Evolutionary conservation across 2,329 filamentous ascomycete genomes (phyloP).

Genomic region (Fusarium austroafricanum): DNA sequence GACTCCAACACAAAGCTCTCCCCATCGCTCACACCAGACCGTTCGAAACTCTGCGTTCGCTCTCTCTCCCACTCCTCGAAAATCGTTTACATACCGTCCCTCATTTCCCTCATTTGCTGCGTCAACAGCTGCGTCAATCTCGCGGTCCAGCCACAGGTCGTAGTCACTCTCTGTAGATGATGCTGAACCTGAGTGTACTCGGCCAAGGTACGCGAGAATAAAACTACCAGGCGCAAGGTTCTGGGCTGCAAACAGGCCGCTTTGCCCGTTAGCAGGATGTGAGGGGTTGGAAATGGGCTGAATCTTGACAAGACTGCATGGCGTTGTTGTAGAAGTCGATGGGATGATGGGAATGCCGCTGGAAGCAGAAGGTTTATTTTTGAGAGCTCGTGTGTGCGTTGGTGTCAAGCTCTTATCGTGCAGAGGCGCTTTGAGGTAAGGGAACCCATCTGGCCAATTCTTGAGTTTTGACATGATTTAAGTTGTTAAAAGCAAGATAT

Average conservation of each 20-base stretch:
- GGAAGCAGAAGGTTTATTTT: conserved; percentile 44
- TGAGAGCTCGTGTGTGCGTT: conserved; percentile 55
- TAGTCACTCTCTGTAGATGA: conserved; percentile 61
- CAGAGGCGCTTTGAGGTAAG: conserved; percentile 64
- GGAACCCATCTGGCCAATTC: conserved; percentile 67
- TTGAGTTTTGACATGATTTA: conserved; percentile 57
- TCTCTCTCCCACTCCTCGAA: conserved; percentile 65
- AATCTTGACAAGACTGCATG: conserved; percentile 65
- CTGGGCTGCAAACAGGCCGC: conserved; percentile 69
- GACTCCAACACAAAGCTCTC: conserved; percentile 67
- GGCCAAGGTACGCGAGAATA: conserved; percentile 71
- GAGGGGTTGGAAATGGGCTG: conserved; percentile 60
- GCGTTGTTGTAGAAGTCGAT: conserved; percentile 53
- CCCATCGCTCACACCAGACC: conserved; percentile 65
- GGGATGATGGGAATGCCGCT: conserved; percentile 41
- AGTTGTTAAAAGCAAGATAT: background rate
- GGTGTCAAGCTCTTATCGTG: conserved; percentile 60
- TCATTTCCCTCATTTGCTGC: conserved; percentile 70
- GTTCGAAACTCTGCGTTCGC: conserved; percentile 70
- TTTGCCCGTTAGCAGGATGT: conserved; percentile 70
- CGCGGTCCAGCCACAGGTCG: conserved; percentile 72
- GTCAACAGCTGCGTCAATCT: conserved; percentile 69
- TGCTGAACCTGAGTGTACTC: conserved; percentile 60
- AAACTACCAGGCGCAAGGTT: conserved; percentile 65
- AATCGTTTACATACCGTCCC: conserved; percentile 75